Evolutionary conservation across 2,329 filamentous ascomycete species (phyloP).

Genomic region (Lachnellula willkommii): DNA sequence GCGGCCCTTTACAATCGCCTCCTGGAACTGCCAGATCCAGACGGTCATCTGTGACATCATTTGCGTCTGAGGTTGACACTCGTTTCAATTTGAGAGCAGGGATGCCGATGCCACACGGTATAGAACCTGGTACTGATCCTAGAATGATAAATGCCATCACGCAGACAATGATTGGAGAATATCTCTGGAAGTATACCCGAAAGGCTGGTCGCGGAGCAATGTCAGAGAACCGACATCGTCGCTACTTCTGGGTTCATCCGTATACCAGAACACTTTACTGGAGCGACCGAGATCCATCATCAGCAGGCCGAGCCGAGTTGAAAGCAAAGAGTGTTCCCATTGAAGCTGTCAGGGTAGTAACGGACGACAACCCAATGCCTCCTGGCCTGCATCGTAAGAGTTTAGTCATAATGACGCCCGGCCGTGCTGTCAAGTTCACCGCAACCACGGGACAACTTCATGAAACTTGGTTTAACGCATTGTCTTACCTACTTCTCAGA

Average conservation of each 20-base stretch:
- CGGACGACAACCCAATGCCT: slow-evolving; percentile 91
- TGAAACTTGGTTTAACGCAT: slow-evolving; percentile 97
- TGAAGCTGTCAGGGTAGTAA: slow-evolving; percentile 81
- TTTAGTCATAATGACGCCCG: slow-evolving; percentile 81
- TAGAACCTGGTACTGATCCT: slow-evolving; percentile 75
- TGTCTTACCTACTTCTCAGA: slow-evolving; percentile 85
- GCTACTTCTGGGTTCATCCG: slow-evolving; percentile 99
- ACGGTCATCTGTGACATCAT: slow-evolving; percentile 88
- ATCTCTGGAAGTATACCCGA: slow-evolving; percentile 97
- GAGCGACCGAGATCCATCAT: slow-evolving; percentile 84
- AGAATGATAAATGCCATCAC: slow-evolving; percentile 99
- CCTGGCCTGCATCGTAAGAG: slow-evolving; percentile 94
- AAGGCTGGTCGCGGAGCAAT: slow-evolving; percentile 85
- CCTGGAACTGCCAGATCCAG: slow-evolving; percentile 45
- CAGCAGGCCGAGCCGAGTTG: slow-evolving; percentile 69
- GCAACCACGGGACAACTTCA: slow-evolving; percentile 90
- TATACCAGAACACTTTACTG: slow-evolving; percentile 96
- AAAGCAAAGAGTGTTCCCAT: slow-evolving; percentile 86
- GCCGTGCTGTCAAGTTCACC: slow-evolving; percentile 86
- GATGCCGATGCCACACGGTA: slow-evolving; percentile 49
- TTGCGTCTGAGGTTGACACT: slow-evolving; percentile 86
- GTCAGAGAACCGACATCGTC: slow-evolving; percentile 82
- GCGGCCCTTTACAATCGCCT: slow-evolving; percentile 46
- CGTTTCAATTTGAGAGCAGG: slow-evolving; percentile 74
- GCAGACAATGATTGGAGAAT: slow-evolving; percentile 99